Conservation (phyloP, 441 rosid genomes). For the Omphalea diandra region DNA sequence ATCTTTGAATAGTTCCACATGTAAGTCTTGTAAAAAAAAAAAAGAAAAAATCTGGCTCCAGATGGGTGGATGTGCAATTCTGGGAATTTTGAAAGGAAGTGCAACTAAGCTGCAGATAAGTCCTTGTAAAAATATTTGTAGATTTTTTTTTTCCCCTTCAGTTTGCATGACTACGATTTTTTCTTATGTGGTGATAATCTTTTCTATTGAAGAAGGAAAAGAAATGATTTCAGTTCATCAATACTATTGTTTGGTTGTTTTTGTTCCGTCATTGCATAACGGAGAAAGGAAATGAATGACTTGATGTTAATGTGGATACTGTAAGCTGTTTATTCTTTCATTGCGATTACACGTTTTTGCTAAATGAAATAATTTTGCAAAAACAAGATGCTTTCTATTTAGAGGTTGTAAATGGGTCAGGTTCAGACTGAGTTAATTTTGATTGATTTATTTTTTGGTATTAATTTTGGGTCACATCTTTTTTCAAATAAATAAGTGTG, state of each 20-base stretch:
- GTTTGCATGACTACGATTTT: neutral
- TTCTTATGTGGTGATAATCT: neutral
- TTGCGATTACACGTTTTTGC: neutral
- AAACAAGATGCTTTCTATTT: no score
- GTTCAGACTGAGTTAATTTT: no score
- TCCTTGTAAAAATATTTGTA: constrained; percentile 7
- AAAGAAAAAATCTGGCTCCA: neutral
- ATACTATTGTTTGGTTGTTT: neutral
- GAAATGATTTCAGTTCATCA: neutral
- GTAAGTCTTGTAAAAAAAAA: neutral
- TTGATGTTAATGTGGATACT: neutral
- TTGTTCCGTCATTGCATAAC: neutral
- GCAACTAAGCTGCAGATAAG: constrained; percentile 5
- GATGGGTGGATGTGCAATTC: constrained; percentile 10
- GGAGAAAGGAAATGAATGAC: neutral
- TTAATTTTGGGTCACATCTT: no score
- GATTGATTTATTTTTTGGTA: no score
- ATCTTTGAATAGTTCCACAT: constrained; percentile 13
- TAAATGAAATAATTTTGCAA: no score
- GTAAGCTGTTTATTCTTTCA: neutral
- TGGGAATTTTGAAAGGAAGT: constrained; percentile 4
- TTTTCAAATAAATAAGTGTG: no score
- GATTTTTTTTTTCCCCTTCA: neutral
- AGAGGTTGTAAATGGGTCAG: no score
- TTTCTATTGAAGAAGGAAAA: neutral